Conservation (phyloP, 2,329 filamentous ascomycete genomes). For the Pyrenochaeta sp. region DNA sequence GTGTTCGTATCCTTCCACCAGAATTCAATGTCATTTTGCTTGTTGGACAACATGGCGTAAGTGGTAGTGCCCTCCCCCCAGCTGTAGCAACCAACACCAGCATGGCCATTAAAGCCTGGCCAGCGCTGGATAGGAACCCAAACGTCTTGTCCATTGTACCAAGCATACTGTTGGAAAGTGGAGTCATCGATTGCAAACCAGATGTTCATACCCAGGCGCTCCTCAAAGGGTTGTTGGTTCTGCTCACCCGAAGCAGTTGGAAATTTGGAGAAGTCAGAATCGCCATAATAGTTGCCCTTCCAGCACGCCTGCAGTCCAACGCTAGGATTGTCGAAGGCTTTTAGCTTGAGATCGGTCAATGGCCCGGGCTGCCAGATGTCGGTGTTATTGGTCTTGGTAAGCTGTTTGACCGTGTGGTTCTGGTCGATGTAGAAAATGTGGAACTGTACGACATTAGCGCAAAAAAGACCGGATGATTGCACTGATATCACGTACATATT, state of each 20-base stretch:
- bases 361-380: slow-evolving; percentile 52
- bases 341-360: slow-evolving; percentile 76
- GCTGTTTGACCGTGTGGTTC: slow-evolving; percentile 51
- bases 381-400: slow-evolving; percentile 51
- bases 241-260: slow-evolving; percentile 38
- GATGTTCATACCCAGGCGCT: slow-evolving; percentile 53
- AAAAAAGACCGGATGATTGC: background rate
- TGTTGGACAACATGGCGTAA: slow-evolving; percentile 56
- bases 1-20: slow-evolving; percentile 57
- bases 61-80: slow-evolving; percentile 52
- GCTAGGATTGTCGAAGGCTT: slow-evolving; percentile 89
- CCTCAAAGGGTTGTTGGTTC: slow-evolving; percentile 34
- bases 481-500: slow-evolving; percentile 40
- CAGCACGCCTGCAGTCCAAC: slow-evolving; percentile 83
- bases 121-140: slow-evolving; percentile 52
- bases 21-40: slow-evolving; percentile 50
- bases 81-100: slow-evolving; percentile 55
- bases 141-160: slow-evolving; percentile 48
- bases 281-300: slow-evolving; percentile 71
- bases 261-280: slow-evolving; percentile 50
- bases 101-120: slow-evolving; percentile 53
- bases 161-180: slow-evolving; percentile 53
- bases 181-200: slow-evolving; percentile 54
- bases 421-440: slow-evolving; percentile 55
- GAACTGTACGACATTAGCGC: slow-evolving; percentile 30